A percentile compares a stretch with the other conserved stretches of the same genome.
phyloP scores from a whole-genome alignment of 1,139 yeast genomes.

The Hansenula sp. region DNA sequence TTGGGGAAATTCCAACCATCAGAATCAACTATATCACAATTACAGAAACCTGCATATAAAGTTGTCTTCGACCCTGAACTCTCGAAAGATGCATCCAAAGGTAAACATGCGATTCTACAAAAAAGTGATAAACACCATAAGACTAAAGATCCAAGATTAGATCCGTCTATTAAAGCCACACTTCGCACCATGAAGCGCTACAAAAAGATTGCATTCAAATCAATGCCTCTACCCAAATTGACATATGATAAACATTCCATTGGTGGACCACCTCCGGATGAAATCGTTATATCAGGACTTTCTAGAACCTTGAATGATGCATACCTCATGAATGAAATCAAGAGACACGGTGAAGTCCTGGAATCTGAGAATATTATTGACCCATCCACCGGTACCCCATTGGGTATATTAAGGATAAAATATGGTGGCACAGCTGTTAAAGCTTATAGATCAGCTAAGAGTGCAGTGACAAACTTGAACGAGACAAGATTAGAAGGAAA shows the following conservation, averaged over 20 bases:
- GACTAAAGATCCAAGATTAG: constrained; percentile 37
- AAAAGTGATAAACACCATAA: constrained; percentile 31
- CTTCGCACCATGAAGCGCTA: constrained; percentile 20
- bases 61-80: constrained; percentile 61
- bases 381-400: constrained; percentile 74
- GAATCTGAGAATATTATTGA: constrained; percentile 63
- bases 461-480: constrained; percentile 32
- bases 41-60: constrained; percentile 29
- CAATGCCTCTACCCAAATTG: constrained; percentile 51
- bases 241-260: constrained; percentile 66
- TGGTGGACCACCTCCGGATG: constrained; percentile 72
- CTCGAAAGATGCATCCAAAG: constrained; percentile 34
- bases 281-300: constrained; percentile 67
- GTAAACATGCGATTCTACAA: constrained; percentile 35
- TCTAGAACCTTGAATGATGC: constrained; percentile 43
- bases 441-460: constrained; percentile 47
- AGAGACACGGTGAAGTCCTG: constrained; percentile 55
- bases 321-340: constrained; percentile 50
- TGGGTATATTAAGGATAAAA: constrained; percentile 66
- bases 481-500: constrained; percentile 31
- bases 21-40: constrained; percentile 7
- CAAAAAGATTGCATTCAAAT: constrained; percentile 27
- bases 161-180: constrained; percentile 8
- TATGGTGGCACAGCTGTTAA: constrained; percentile 57
- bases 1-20: constrained; percentile 8